Conservation (phyloP, 768 basidiomycete genomes). For the Boletus subcaerulescens region DNA sequence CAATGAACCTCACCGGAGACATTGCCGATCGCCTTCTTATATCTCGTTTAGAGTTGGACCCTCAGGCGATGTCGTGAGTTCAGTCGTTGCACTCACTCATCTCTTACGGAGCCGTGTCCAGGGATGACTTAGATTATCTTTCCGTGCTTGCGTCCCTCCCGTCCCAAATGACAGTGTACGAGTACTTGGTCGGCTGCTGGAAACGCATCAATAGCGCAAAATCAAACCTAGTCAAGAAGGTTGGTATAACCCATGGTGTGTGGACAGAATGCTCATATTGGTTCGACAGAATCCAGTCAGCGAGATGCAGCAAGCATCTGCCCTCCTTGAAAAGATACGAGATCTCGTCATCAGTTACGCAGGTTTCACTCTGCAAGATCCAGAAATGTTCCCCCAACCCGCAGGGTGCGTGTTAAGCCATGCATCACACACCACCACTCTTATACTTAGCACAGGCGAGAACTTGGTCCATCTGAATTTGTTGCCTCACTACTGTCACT, state of each 20-base stretch:
- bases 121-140: slow-evolving; percentile 73
- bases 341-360: slow-evolving; percentile 84
- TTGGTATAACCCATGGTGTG: slow-evolving; percentile 17
- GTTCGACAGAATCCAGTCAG: slow-evolving; percentile 46
- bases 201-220: slow-evolving; percentile 68
- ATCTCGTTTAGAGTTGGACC: slow-evolving; percentile 77
- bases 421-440: background rate
- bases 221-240: slow-evolving; percentile 62
- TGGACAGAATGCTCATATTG: slow-evolving; percentile 35
- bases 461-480: slow-evolving; percentile 76
- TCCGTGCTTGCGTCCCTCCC: slow-evolving; percentile 77
- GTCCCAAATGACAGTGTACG: slow-evolving; percentile 73
- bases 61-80: slow-evolving; percentile 66
- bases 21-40: slow-evolving; percentile 80
- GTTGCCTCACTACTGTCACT: slow-evolving; percentile 77
- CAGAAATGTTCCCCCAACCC: slow-evolving; percentile 94
- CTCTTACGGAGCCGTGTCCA: slow-evolving; percentile 24
- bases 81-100: slow-evolving; percentile 2
- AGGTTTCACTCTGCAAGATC: slow-evolving; percentile 86
- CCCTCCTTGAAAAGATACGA: slow-evolving; percentile 72
- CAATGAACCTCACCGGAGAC: slow-evolving; percentile 50
- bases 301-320: slow-evolving; percentile 59
- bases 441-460: slow-evolving; percentile 45
- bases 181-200: slow-evolving; percentile 91
- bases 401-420: slow-evolving; percentile 46